Conservation (phyloP, 116 monocot species). For the Zostera marina region DNA sequence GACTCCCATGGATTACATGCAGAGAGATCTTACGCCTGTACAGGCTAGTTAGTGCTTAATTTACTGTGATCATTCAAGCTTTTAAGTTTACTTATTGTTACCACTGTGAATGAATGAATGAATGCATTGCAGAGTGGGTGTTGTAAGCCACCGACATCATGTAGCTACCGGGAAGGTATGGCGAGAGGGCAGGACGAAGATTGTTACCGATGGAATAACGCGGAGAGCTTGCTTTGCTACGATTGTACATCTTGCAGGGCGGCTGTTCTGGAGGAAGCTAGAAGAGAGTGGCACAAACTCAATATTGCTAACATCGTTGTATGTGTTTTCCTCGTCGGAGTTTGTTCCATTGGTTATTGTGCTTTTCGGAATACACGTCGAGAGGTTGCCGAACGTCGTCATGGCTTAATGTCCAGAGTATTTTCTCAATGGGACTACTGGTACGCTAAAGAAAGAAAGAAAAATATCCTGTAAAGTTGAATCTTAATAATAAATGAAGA, state of each 20-base stretch:
- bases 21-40: conserved; percentile 22
- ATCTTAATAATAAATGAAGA: too few species aligned
- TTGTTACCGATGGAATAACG: conserved; percentile 30
- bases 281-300: conserved; percentile 75
- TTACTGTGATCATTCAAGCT: too few species aligned
- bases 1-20: conserved; percentile 36
- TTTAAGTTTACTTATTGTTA: too few species aligned
- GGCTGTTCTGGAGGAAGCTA: conserved; percentile 60
- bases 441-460: conserved; percentile 7
- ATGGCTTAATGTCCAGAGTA: conserved; percentile 32
- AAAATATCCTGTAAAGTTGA: too few species aligned
- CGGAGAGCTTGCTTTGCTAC: conserved; percentile 39
- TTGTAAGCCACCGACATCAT: conserved; percentile 27
- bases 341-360: conserved; percentile 68
- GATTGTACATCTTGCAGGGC: conserved; percentile 79
- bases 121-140: conserved; percentile 14
- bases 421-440: conserved; percentile 25
- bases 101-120: too few species aligned
- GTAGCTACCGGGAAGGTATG: conserved; percentile 9
- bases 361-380: conserved; percentile 66
- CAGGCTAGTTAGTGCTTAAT: conserved; percentile 8
- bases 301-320: conserved; percentile 56
- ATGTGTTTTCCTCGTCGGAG: conserved; percentile 49
- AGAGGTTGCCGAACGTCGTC: conserved; percentile 28
- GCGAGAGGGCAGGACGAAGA: conserved; percentile 12